Evolutionary conservation across 805 yeast genomes (phyloP), one percentile per base, ranked within the genome.

Genomic region (Pichia insulana): DNA sequence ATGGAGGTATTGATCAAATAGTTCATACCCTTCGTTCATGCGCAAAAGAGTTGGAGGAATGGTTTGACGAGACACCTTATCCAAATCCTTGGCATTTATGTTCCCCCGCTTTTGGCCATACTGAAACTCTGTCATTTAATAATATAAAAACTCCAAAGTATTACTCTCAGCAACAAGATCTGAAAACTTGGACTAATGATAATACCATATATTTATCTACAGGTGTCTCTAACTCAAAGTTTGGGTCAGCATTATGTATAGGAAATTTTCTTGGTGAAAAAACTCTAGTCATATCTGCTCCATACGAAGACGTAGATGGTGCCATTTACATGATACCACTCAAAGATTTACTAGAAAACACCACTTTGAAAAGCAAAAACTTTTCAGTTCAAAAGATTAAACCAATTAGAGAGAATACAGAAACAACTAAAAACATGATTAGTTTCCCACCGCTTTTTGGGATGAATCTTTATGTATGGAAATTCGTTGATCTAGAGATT

Each of bases 1-100:
- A 69, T 35, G 83, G 83, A 1, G 83, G 83, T 0, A 39, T 74
- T 9, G 62, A 65, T 26, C 80, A 76, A 36, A 67, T 75, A 42
- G 55, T 64, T 2, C 47, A 54, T 30, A 62, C 76, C 2, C 58
- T 67, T 1, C 48, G 56, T 12, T 52, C 47, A 16, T 77, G 83
- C 46, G 18, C 68, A 4, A 48, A 56, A 1, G 55, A 55, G 2
- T 50, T 76, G 17, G 46, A 64, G 7, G 15, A 36, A 0, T 76
- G 80, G 80, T 65, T 76, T 44, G 53, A 47, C 0, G 43, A 54
- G 4, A 61, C 59, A 1, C 33, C 44, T 1, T 22, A 42, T 1
- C 17, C 38, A 1, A 45, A 46, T 42, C 63, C 70, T 2, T 64
- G 69, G 67, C 15, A 36, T 2, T 39, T 68, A 4, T 68, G 73